These are phyloP conservation scores for Umbelopsis sp. DNA, from an alignment of 371 early-diverging fungal genomes.

Conservation along the genomic window DNA sequence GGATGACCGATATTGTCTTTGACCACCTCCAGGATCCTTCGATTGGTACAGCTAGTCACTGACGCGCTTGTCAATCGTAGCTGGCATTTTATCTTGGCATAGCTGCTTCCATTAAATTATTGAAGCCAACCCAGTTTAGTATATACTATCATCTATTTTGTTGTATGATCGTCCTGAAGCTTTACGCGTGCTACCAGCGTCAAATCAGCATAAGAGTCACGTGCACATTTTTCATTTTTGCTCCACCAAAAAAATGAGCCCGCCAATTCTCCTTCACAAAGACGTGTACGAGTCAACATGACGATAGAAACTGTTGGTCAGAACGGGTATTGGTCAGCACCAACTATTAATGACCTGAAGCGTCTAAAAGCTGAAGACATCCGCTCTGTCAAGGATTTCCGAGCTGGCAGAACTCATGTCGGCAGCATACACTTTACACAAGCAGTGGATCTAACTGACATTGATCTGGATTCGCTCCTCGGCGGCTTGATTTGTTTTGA, in stretches of 20 bases:
- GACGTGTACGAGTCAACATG: constrained; percentile 14
- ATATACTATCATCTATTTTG: too few relatives aligned
- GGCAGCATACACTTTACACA: constrained; percentile 13
- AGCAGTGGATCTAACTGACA: neutral
- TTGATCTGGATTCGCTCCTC: constrained; percentile 6
- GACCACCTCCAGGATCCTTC: too few relatives aligned
- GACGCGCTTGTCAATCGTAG: too few relatives aligned
- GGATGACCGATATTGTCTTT: too few relatives aligned
- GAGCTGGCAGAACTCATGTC: neutral
- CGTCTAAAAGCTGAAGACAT: neutral
- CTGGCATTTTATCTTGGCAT: too few relatives aligned
- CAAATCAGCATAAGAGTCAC: neutral
- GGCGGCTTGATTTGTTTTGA: neutral
- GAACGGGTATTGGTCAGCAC: constrained; percentile 4
- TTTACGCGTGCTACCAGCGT: too few relatives aligned
- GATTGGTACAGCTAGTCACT: too few relatives aligned
- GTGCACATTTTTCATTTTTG: neutral
- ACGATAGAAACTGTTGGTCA: neutral
- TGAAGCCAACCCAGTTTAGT: too few relatives aligned
- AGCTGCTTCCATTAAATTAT: too few relatives aligned
- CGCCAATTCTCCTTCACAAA: neutral
- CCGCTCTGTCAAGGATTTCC: neutral
- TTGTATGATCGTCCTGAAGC: too few relatives aligned
- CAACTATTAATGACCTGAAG: neutral
- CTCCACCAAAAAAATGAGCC: too few relatives aligned